Base-by-base conservation (phyloP, 441 rosid species). In the Erysimum cheiri region DNA sequence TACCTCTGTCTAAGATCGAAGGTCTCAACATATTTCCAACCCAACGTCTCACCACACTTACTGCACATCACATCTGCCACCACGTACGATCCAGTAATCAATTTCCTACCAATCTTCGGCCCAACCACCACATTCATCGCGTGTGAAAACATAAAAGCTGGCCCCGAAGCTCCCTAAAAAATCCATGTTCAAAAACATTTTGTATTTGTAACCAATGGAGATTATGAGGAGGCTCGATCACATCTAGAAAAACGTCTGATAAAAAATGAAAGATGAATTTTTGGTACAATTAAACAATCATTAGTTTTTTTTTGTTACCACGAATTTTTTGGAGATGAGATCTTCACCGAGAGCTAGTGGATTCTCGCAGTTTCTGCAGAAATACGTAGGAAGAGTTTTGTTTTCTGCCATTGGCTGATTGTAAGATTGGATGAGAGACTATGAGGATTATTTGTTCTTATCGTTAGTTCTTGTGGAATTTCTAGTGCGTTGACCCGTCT, bases 1-100 rank as follows among this genome's bases (percentile, higher is more conserved):
- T 8, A 83, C 76, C 79, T 83, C 58, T 83, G 77, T 68, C 0
- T 74, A 8, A 61, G 32, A 3, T 75, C 81, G 61, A 73, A 75
- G 47, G 86, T 82, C 33, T 64, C 70, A 46, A 84, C 62, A 67
- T 87, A 84, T 59, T 87, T 81, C 88, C 91, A 87, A 4, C 91
- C 91, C 71, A 87, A 36, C 26, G 59, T 77, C 64, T 78, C 76
- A 5, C 85, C 82, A 64, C 88, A 87, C 50, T 81, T 83, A 60
- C 84, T 69, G 60, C 91, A 87, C 63, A 70, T 71, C 50, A 85
- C 75, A 17, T 62, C 44, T 24, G 85, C 87, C 48, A 83, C 73
- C 33, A 73, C 62, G 71, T 41, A 85, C 4, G 49, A 40, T 8
- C 87, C 89, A 2, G 82, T 77, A 0, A 85, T 28, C 63, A 84